Evolutionary conservation across 306 rosid genomes (phyloP).

Genomic region (Dalbergia cochinchinensis): DNA sequence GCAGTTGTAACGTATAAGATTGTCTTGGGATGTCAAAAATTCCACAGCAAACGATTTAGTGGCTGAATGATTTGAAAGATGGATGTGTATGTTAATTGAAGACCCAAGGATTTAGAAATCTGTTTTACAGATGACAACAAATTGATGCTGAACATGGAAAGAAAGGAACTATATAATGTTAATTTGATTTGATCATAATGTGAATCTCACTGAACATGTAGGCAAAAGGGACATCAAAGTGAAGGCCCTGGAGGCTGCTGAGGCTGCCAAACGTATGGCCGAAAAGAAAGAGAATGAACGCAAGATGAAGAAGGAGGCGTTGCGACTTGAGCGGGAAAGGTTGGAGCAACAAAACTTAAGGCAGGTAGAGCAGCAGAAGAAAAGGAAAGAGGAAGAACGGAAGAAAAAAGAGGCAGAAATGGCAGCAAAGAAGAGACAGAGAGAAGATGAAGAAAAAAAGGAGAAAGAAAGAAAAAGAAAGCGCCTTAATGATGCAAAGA

Average conservation of each 20-base stretch:
- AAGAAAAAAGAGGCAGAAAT: slow-evolving; percentile 78
- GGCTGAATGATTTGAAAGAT: not conserved
- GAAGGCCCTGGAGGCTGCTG: slow-evolving; percentile 90
- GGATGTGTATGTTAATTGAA: not conserved
- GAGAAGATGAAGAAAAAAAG: slow-evolving; percentile 84
- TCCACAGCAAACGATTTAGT: not conserved
- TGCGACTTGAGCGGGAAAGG: slow-evolving; percentile 73
- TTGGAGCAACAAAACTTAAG: slow-evolving; percentile 66
- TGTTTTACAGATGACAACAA: not conserved
- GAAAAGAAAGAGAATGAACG: slow-evolving; percentile 94
- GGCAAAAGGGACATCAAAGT: slow-evolving; percentile 94
- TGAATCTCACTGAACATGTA: slow-evolving; percentile 49
- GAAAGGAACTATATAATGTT: not conserved
- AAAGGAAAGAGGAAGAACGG: slow-evolving; percentile 74
- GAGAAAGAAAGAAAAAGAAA: slow-evolving; percentile 82
- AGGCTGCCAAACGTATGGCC: slow-evolving; percentile 78
- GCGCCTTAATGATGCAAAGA: slow-evolving; percentile 71
- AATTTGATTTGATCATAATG: slow-evolving; percentile 35
- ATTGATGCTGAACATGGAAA: not conserved
- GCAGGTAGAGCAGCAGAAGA: slow-evolving; percentile 76
- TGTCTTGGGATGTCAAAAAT: no score
- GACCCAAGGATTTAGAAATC: not conserved
- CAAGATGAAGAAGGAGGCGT: slow-evolving; percentile 84
- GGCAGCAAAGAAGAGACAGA: slow-evolving; percentile 83
- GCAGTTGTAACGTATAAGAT: not conserved